These are phyloP conservation scores for Termitomyces sp. DNA, from an alignment of 768 basidiomycete species.

Conservation along the genomic window DNA sequence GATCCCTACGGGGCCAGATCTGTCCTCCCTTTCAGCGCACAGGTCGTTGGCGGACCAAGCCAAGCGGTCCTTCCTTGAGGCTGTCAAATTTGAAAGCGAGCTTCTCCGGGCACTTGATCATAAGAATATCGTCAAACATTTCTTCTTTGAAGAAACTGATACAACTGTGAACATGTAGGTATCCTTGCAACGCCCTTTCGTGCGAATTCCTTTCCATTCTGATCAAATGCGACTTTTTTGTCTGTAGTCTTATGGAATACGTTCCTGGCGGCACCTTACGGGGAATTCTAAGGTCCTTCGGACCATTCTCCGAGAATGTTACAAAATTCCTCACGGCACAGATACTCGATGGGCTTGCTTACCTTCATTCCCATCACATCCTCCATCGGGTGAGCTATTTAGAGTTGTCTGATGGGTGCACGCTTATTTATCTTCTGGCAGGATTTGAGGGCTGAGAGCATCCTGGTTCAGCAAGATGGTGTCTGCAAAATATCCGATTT, in stretches of 20 bases:
- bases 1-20: conserved; percentile 53
- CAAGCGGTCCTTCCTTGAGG: conserved; percentile 88
- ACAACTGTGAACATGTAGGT: conserved; percentile 87
- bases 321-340: conserved; percentile 90
- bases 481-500: conserved; percentile 97
- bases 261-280: conserved; percentile 95
- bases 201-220: neutral
- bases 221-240: neutral
- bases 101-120: conserved; percentile 94
- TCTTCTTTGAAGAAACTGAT: conserved; percentile 87
- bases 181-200: neutral
- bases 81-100: conserved; percentile 91
- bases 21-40: neutral
- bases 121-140: conserved; percentile 93
- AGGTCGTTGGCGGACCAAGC: conserved; percentile 39
- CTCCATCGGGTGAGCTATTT: conserved; percentile 71
- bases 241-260: conserved; percentile 89
- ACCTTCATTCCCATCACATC: conserved; percentile 88
- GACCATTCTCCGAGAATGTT: conserved; percentile 86
- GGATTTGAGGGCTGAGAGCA: conserved; percentile 97
- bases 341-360: conserved; percentile 87
- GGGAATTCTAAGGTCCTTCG: conserved; percentile 81
- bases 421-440: conserved; percentile 25
- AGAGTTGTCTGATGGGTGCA: neutral
- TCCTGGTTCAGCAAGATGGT: conserved; percentile 88